Conservation (phyloP, 495 filamentous ascomycete species). For the Extremus antarcticus region DNA sequence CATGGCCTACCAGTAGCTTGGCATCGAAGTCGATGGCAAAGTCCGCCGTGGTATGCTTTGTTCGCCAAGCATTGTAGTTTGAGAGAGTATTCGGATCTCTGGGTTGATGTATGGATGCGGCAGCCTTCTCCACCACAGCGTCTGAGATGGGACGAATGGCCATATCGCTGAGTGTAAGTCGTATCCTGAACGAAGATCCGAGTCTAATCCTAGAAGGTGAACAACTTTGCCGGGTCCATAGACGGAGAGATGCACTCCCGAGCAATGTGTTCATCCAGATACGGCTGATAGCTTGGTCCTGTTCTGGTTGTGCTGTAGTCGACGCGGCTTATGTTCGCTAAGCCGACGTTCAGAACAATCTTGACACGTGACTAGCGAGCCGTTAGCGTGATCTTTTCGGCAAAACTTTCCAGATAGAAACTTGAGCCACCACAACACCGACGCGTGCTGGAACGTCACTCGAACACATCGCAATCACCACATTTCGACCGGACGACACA, state of each 20-base stretch:
- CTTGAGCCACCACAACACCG: neutral
- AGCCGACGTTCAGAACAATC: no score
- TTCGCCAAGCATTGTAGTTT: constrained; percentile 79
- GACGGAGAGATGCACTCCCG: neutral
- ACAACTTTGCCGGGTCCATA: neutral
- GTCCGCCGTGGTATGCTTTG: constrained; percentile 66
- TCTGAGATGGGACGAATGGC: constrained; percentile 15
- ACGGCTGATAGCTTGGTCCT: neutral
- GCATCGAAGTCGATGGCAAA: constrained; percentile 72
- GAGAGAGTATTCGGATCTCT: constrained; percentile 79
- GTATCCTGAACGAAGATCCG: neutral
- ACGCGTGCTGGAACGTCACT: neutral
- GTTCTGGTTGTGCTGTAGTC: neutral
- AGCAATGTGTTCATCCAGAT: neutral
- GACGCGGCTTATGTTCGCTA: neutral
- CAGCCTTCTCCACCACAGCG: constrained; percentile 7
- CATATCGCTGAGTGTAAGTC: constrained; percentile 1
- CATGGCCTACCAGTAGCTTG: constrained; percentile 62
- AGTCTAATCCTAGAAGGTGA: neutral
- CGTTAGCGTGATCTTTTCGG: no score
- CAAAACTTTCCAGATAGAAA: no score
- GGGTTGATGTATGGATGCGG: constrained; percentile 16
- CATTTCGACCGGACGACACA: neutral
- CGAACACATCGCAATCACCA: neutral
- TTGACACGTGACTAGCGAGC: no score